Evolutionary conservation across 805 yeast species (phyloP).

Genomic region (Candida railenensis): DNA sequence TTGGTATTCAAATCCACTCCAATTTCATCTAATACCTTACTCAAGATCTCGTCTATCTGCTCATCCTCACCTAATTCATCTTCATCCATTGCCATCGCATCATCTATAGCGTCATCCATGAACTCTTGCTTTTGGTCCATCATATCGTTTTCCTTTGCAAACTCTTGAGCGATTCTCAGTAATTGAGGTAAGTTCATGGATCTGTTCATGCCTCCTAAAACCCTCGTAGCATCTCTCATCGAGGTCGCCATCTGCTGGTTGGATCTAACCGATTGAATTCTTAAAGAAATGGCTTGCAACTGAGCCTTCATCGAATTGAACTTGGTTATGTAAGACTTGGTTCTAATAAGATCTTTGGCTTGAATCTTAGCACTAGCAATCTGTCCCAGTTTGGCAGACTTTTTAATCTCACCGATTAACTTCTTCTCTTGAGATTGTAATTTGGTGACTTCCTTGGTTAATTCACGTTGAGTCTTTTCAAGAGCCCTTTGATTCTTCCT

Average conservation of each 20-base stretch:
- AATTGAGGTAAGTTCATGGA: conserved; percentile 89
- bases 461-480: conserved; percentile 91
- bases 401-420: conserved; percentile 79
- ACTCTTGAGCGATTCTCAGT: conserved; percentile 89
- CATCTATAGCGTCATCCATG: conserved; percentile 98
- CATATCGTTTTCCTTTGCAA: conserved; percentile 88
- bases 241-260: conserved; percentile 94
- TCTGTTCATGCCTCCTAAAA: conserved; percentile 83
- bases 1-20: conserved; percentile 75
- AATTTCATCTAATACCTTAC: conserved; percentile 90
- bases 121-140: conserved; percentile 99
- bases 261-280: conserved; percentile 90
- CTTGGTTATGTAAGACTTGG: conserved; percentile 78
- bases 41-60: conserved; percentile 87
- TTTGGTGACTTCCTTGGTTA: conserved; percentile 83
- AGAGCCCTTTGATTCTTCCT: conserved; percentile 94
- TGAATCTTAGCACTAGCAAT: conserved; percentile 87
- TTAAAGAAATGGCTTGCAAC: conserved; percentile 86
- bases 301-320: conserved; percentile 94
- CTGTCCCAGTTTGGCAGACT: conserved; percentile 88
- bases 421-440: conserved; percentile 91
- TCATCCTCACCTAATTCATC: conserved; percentile 77
- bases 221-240: conserved; percentile 89
- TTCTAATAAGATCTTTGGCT: conserved; percentile 92
- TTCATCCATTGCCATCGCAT: conserved; percentile 85